Evolutionary conservation across 108 stramenopile genomes (phyloP).

Genomic region (Fragilariopsis cylindrus): DNA sequence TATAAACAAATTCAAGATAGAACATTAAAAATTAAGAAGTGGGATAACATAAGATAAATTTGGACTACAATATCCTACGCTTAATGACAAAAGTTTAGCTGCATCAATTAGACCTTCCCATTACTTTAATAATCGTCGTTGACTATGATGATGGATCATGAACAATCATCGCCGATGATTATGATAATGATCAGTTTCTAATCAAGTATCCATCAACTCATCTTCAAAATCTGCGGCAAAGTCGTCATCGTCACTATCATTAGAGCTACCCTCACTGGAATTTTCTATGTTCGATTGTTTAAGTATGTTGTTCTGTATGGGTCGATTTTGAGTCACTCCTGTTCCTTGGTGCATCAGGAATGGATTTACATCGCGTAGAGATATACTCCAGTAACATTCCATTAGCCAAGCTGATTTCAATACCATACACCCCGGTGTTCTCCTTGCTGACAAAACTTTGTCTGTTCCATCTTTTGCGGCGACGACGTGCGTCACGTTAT

Average conservation of each 20-base stretch:
- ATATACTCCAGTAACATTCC: slow-evolving; percentile 82
- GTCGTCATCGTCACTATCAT: slow-evolving; percentile 53
- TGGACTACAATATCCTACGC: too few species aligned
- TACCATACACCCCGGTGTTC: slow-evolving; percentile 64
- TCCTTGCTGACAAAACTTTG: slow-evolving; percentile 63
- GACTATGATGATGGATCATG: neutral
- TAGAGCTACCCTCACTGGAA: slow-evolving; percentile 28
- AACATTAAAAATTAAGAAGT: too few species aligned
- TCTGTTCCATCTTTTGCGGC: slow-evolving; percentile 83
- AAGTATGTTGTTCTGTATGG: slow-evolving; percentile 13
- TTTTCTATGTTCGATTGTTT: slow-evolving; percentile 24
- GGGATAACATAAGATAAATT: too few species aligned
- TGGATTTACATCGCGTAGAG: slow-evolving; percentile 40
- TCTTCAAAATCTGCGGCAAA: slow-evolving; percentile 60
- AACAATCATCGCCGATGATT: neutral
- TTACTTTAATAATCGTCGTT: neutral
- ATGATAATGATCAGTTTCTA: too few species aligned
- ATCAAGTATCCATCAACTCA: slow-evolving; percentile 40
- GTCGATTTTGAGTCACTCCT: slow-evolving; percentile 9
- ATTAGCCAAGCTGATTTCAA: slow-evolving; percentile 79
- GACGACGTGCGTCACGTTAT: slow-evolving; percentile 65
- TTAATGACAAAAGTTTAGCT: too few species aligned
- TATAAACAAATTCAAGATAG: too few species aligned
- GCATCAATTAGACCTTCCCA: too few species aligned
- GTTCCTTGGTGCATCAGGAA: slow-evolving; percentile 31